Base-by-base conservation (phyloP, 768 basidiomycete species). In the Mycena kentingensis region DNA sequence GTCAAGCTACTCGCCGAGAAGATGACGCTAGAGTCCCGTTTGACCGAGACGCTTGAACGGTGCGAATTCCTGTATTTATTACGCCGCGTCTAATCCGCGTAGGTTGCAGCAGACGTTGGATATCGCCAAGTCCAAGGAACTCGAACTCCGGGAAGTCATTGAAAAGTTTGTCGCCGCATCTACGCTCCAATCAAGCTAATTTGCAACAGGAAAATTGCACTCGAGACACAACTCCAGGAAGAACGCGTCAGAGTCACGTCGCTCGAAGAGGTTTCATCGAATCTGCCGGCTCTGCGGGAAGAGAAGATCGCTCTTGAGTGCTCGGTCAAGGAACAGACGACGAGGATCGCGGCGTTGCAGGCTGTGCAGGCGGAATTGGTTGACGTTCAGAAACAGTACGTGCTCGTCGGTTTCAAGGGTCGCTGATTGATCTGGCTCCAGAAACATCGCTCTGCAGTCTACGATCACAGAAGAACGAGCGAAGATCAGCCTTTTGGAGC, bases 21-120 rank as follows among this genome's bases (percentile, higher is more conserved):
- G 22, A 27, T 54, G 24, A 43, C 39, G 13, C 37, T 61, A 21
- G 57, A 61, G 37, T 49, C 26, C 2, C 51, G 52, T n/a, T 52
- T 63, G 19, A 26, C 42, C 12, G 62, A 63, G 26, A 60, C 39
- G 21, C 55, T 35, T 34, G 48, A 63, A 46, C 43, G 47, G 61
- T 60, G n/a, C n/a, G n/a, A n/a, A 37, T 16, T 16, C 4, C 28
- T n/a, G 19, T 25, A n/a, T 37, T 2, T 28, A 15, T 28, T 10
- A 24, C 11, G 19, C 39, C 25, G 13, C 15, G n/a, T 29, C 36
- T 41, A 22, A 52, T 41, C 28, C 2, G 18, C 11, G 15, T 21
- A 59, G 57, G 38, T 24, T 59, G 5, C 27, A 43, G 8, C 22
- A 43, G 19, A 31, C 38, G 5, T 48, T 42, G 11, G 49, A 45